Percentiles rank a stretch among this genome's conserved stretches.
Conservation (phyloP, 169 alveolate genomes). For the Amoebophrya sp. region DNA sequence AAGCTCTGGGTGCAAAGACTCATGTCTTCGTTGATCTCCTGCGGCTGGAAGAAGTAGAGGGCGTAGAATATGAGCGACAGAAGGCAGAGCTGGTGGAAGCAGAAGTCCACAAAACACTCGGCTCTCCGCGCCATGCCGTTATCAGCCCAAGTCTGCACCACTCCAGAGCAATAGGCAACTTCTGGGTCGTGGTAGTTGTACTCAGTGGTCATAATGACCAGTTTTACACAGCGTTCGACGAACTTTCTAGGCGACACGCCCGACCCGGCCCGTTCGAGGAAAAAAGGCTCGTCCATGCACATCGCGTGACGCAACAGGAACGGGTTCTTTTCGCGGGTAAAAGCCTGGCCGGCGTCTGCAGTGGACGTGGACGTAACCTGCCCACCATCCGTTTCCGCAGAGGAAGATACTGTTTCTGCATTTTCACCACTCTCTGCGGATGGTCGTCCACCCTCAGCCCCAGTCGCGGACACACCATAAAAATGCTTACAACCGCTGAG, state of each 20-base stretch:
- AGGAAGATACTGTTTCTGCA: background rate
- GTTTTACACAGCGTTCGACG: background rate
- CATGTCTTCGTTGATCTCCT: slow-evolving; percentile 20
- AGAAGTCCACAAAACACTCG: slow-evolving; percentile 2
- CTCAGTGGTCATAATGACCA: background rate
- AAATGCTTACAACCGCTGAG: background rate
- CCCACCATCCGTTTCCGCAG: background rate
- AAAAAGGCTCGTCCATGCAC: background rate
- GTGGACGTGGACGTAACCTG: too few species aligned
- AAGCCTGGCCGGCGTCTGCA: too few species aligned
- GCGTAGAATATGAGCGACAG: background rate
- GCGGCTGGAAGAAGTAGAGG: background rate
- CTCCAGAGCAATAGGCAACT: background rate
- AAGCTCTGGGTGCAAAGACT: background rate
- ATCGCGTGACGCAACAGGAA: background rate
- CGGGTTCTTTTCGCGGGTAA: too few species aligned
- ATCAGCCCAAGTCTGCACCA: slow-evolving; percentile 10
- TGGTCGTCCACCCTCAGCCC: background rate
- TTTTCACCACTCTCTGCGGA: background rate
- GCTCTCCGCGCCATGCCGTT: slow-evolving; percentile 15
- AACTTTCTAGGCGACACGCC: background rate
- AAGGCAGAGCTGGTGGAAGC: background rate
- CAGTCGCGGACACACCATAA: background rate
- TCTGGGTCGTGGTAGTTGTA: background rate
- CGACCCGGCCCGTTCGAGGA: background rate